phyloP scores from a whole-genome alignment of 768 basidiomycete genomes.

The Lactarius evosmus region DNA sequence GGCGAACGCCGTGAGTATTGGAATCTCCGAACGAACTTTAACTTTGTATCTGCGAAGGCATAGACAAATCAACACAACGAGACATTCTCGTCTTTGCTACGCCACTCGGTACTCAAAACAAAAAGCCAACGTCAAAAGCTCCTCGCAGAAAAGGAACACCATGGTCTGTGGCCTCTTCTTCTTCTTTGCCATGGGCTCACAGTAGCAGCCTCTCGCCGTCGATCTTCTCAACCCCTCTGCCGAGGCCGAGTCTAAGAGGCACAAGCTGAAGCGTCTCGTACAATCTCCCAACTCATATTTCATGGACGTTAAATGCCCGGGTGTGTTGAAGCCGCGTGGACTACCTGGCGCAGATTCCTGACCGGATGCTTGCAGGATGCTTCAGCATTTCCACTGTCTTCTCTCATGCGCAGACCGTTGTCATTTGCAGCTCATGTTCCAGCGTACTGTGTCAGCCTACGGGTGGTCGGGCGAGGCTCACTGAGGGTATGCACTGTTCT shows the following conservation, averaged over 20 bases:
- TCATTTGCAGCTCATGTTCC: slow-evolving; percentile 88
- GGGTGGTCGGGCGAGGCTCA: slow-evolving; percentile 96
- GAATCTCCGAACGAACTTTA: slow-evolving; percentile 27
- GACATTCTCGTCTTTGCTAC: background rate
- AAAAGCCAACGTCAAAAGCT: slow-evolving; percentile 15
- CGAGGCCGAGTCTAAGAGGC: slow-evolving; percentile 81
- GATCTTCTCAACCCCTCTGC: slow-evolving; percentile 96
- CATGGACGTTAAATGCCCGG: slow-evolving; percentile 99
- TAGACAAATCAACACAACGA: slow-evolving; percentile 11
- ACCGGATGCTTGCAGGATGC: slow-evolving; percentile 58
- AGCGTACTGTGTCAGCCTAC: slow-evolving; percentile 97
- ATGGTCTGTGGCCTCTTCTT: slow-evolving; percentile 20
- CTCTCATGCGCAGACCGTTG: slow-evolving; percentile 98
- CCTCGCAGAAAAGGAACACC: slow-evolving; percentile 8
- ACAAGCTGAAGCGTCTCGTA: slow-evolving; percentile 99
- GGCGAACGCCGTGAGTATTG: background rate
- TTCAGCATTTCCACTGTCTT: slow-evolving; percentile 96
- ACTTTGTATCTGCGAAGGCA: slow-evolving; percentile 18
- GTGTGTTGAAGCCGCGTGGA: slow-evolving; percentile 44
- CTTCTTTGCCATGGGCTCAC: background rate
- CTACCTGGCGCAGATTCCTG: background rate
- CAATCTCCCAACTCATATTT: slow-evolving; percentile 99
- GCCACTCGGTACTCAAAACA: slow-evolving; percentile 2
- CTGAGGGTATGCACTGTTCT: slow-evolving; percentile 71
- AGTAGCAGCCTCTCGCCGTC: slow-evolving; percentile 83